Base-by-base conservation (phyloP, 2,329 filamentous ascomycete genomes). In the Tolypocladium endophyticum region DNA sequence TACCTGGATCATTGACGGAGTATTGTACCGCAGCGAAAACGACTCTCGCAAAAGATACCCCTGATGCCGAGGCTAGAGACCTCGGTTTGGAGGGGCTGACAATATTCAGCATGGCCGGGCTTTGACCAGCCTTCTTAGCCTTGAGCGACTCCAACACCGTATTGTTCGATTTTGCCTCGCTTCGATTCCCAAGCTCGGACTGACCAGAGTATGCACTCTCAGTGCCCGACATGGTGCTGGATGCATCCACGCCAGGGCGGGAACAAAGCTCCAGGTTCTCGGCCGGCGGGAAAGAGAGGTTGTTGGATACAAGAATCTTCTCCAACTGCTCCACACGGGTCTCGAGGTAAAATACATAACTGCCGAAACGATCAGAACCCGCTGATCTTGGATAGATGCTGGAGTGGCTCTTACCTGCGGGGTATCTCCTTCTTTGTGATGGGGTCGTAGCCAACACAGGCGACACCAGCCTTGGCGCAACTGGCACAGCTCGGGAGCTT, bases 341-440 rank as follows among this genome's bases (percentile, higher is more conserved):
- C 73, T 97, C 93, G 61, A 97, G 86, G 71, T 96, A 97, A 75
- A 89, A 96, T 56, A 97, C 91, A 77, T 97, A 97, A 73, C 88
- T 90, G 64, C 52, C 47, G n/a, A 12, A 25, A 47, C 36, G 38
- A 59, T 71, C 55, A 71, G 20, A 28, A 28, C 3, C 30, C 23
- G 16, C 45, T n/a, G 11, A 30, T 2, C 18, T 20, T 35, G 20
- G 30, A 35, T 7, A 35, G 50, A 53, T 30, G 6, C 4, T 23
- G 28, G 20, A n/a, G 50, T 7, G 12, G 30, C 14, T 2, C 11
- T 88, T 87, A 96, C 79, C 87, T 92, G 74, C 92, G 84, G 56
- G 93, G 93, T 61, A 97, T 96, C 75, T 97, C 92, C 70, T 90
- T 87, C 80, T 97, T 97, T 30, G 91, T 96, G 69, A 97, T 96